phyloP scores from a whole-genome alignment of 352 stramenopile species.

The Halophytophthora polymorphica region DNA sequence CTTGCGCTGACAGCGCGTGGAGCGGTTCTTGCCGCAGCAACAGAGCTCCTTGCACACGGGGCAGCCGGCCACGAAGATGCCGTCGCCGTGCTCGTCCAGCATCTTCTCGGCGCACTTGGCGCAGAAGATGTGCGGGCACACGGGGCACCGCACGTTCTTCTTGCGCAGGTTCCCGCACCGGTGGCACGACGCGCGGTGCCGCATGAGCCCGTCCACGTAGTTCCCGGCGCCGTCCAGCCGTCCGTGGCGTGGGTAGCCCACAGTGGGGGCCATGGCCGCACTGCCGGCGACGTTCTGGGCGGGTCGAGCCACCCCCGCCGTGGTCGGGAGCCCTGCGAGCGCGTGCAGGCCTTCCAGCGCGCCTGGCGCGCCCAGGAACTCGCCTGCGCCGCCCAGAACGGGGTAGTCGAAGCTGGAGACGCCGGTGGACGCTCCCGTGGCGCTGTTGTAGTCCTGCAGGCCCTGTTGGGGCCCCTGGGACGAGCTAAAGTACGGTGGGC shows the following conservation, averaged over 20 bases:
- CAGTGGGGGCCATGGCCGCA: no score
- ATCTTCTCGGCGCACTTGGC: conserved; percentile 89
- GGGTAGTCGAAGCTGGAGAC: conserved; percentile 11
- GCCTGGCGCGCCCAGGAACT: no score
- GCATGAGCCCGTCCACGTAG: conserved; percentile 43
- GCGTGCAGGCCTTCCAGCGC: no score
- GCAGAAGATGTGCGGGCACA: conserved; percentile 89
- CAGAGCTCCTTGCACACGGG: conserved; percentile 87
- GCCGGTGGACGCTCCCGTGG: conserved; percentile 5
- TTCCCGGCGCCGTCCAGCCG: conserved; percentile 18
- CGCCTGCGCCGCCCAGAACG: no score
- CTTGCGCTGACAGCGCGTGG: conserved; percentile 60
- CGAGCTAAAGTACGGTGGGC: conserved; percentile 17
- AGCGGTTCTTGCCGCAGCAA: conserved; percentile 86
- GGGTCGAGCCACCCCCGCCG: no score
- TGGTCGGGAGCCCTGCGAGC: no score
- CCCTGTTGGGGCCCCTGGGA: conserved; percentile 17
- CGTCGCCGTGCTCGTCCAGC: conserved; percentile 77
- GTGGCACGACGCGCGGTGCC: conserved; percentile 82
- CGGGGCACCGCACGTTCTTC: conserved; percentile 78
- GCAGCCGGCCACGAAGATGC: conserved; percentile 76
- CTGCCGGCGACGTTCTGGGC: no score
- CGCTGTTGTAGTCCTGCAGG: conserved; percentile 13
- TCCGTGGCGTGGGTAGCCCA: conserved; percentile 4
- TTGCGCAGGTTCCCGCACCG: conserved; percentile 88